Evolutionary conservation across 108 stramenopile genomes (phyloP).

Genomic region (Cyclotella cryptica): DNA sequence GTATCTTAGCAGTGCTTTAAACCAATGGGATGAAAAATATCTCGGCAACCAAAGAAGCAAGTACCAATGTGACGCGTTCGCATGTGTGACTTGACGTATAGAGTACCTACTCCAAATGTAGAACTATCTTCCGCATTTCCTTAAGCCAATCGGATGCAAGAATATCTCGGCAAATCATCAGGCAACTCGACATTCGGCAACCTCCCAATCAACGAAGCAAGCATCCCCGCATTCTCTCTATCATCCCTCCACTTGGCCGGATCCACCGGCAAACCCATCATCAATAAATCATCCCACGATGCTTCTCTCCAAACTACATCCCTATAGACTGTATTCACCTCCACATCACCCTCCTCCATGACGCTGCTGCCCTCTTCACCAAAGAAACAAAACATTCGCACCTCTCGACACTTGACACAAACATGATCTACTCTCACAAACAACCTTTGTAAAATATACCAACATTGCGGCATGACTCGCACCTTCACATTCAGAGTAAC

Average conservation of each 20-base stretch:
- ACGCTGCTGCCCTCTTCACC: neutral
- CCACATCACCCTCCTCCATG: neutral
- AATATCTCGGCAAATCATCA: slow-evolving; percentile 46
- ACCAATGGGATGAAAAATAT: neutral
- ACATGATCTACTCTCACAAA: slow-evolving; percentile 75
- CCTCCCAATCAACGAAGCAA: slow-evolving; percentile 41
- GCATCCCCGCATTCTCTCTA: slow-evolving; percentile 11
- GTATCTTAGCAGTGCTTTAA: too few species aligned
- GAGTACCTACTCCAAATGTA: neutral
- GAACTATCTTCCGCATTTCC: neutral
- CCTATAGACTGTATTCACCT: slow-evolving; percentile 57
- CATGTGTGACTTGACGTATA: too few species aligned
- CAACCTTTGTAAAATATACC: slow-evolving; percentile 63
- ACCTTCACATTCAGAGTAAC: slow-evolving; percentile 67
- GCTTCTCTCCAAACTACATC: slow-evolving; percentile 83
- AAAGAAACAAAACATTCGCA: slow-evolving; percentile 54
- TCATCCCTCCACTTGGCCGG: slow-evolving; percentile 59
- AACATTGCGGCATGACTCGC: slow-evolving; percentile 79
- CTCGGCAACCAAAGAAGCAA: too few species aligned
- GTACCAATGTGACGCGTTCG: too few species aligned
- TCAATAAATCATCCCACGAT: slow-evolving; percentile 61
- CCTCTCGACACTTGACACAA: slow-evolving; percentile 69
- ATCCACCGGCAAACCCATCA: slow-evolving; percentile 58
- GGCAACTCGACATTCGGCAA: slow-evolving; percentile 57
- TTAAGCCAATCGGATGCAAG: neutral